Evolutionary conservation across 2,329 filamentous ascomycete species (phyloP).

Genomic region (Passalora sequoiae): DNA sequence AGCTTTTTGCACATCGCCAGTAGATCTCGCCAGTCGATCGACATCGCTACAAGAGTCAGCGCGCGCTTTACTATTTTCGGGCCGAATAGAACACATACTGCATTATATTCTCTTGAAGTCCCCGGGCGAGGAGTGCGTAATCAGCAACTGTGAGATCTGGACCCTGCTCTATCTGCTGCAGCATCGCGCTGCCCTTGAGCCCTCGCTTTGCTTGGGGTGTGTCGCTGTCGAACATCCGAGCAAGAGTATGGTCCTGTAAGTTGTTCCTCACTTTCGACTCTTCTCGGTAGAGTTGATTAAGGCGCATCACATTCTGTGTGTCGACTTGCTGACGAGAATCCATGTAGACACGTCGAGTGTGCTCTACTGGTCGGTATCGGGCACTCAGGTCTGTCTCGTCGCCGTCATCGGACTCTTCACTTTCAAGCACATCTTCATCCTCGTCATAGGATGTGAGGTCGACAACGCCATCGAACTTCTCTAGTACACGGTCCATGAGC

Average conservation of each 20-base stretch:
- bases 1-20: background rate
- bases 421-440: too few species aligned
- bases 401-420: too few species aligned
- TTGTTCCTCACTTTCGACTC: slow-evolving; percentile 6
- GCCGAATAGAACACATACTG: background rate
- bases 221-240: background rate
- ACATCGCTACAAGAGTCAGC: slow-evolving; percentile 5
- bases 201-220: slow-evolving; percentile 3
- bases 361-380: too few species aligned
- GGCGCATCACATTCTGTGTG: background rate
- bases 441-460: too few species aligned
- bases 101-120: slow-evolving; percentile 2
- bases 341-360: background rate
- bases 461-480: too few species aligned
- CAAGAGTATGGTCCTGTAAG: slow-evolving; percentile 5
- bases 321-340: background rate
- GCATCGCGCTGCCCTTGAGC: background rate
- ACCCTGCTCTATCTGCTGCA: slow-evolving; percentile 5
- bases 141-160: slow-evolving; percentile 2
- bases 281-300: slow-evolving; percentile 1
- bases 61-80: background rate
- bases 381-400: too few species aligned
- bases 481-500: too few species aligned
- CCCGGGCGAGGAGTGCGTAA: slow-evolving; percentile 2
- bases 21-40: slow-evolving; percentile 9